Base-by-base conservation (phyloP, 352 stramenopile species). In the Phytophthora crassamura region DNA sequence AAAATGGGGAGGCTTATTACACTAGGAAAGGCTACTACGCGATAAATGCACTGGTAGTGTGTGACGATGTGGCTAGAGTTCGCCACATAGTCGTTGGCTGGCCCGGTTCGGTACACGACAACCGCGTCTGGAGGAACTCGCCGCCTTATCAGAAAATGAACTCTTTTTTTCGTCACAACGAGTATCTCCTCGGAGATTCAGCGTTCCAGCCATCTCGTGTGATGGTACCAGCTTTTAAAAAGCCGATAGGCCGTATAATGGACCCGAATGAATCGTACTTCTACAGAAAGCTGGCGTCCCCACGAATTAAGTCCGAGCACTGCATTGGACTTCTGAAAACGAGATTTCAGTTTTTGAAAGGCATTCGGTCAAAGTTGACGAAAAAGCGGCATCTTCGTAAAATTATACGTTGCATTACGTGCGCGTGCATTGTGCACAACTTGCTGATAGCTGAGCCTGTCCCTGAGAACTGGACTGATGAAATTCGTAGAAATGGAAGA, bases 161-260 rank as follows among this genome's bases (percentile, higher is more conserved):
- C n/a, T n/a, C 5, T 16, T 33, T 33, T 18, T 59, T 59, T 49
- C 20, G 15, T 41, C 14, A 18, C 5, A 59, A 59, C 33, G 51
- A 59, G 39, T 59, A 59, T 16, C 6, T 59, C 16, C 51, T 59
- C 10, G 51, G 51, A 5, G 51, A 59, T 16, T 41, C 51, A 33
- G 51, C 51, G 11, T 59, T 49, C n/a, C 51, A 59, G 28, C 18
- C 28, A 9, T 59, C 51, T 3, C 4, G 7, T 16, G 16, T 59
- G 14, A 40, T 59, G 25, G 41, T 49, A 7, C 39, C 51, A 11
- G 46, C 46, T 6, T 53, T 53, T n/a, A 53, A 53, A n/a, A 53
- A 53, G 4, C n/a, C n/a, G 25, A 6, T n/a, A 22, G 18, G n/a
- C 7, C 28, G 14, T 22, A 7, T 41, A 28, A 41, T 53, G 46